These are phyloP conservation scores for Tolypocladium ovalisporum DNA, from an alignment of 2,329 filamentous ascomycete species.

Conservation along the genomic window DNA sequence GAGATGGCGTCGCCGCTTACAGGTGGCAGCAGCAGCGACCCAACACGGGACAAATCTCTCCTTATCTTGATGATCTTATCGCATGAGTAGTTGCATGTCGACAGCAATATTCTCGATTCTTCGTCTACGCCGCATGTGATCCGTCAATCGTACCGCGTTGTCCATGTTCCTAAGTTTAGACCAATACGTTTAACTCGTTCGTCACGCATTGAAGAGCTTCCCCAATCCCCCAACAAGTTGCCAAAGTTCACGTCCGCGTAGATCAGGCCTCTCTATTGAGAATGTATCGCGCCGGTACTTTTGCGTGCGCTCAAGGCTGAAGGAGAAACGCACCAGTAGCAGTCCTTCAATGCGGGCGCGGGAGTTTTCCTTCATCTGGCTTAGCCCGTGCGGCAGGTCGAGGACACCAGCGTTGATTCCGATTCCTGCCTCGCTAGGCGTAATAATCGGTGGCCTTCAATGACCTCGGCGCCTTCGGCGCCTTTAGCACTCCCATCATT, in stretches of 20 bases:
- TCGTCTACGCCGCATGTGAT: neutral
- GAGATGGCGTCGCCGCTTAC: neutral
- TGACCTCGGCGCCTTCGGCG: too few relatives aligned
- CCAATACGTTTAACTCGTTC: too few relatives aligned
- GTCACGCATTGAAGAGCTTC: conserved; percentile 9
- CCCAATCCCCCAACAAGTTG: conserved; percentile 11
- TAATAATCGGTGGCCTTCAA: too few relatives aligned
- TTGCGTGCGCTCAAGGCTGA: conserved; percentile 36
- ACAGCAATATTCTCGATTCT: too few relatives aligned
- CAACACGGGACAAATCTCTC: neutral
- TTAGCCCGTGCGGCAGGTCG: conserved; percentile 33
- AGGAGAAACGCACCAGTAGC: conserved; percentile 38
- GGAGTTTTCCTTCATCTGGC: conserved; percentile 28
- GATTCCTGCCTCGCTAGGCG: too few relatives aligned
- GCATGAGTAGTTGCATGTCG: too few relatives aligned
- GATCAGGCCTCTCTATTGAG: conserved; percentile 26
- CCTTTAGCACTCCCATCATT: too few relatives aligned
- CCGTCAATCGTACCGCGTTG: neutral
- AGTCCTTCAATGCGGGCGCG: conserved; percentile 40
- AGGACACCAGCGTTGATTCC: conserved; percentile 49
- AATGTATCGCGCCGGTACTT: conserved; percentile 31
- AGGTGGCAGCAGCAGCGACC: neutral
- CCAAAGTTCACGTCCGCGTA: conserved; percentile 18
- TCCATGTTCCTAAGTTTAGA: neutral
- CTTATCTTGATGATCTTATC: neutral